Conservation (phyloP, 228 moss, liverwort and hornwort genomes). For the Sphagnum fallax region DNA sequence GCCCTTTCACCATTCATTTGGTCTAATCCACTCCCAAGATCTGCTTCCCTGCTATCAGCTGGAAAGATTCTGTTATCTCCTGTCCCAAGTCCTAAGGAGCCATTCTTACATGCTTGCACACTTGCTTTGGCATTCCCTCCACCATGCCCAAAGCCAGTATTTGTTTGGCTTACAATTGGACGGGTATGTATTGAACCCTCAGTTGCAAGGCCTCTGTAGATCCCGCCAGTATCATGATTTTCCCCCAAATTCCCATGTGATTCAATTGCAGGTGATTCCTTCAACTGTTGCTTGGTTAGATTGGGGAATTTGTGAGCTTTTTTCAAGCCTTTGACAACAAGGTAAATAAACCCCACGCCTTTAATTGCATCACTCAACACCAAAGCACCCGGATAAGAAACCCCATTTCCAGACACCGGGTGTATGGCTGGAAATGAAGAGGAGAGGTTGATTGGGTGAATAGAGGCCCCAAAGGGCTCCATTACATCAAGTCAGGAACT, state of each 20-base stretch:
- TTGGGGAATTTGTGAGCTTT: constrained; percentile 32
- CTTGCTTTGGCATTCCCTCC: constrained; percentile 18
- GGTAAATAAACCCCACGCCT: constrained; percentile 39
- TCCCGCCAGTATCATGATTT: constrained; percentile 19
- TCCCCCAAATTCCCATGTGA: constrained; percentile 6
- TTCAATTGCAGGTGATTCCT: constrained; percentile 12
- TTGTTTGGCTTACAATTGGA: constrained; percentile 28
- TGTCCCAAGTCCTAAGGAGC: constrained; percentile 16
- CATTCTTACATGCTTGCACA: constrained; percentile 27
- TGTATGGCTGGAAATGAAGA: constrained; percentile 39
- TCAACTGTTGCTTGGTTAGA: constrained; percentile 27
- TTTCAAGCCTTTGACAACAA: constrained; percentile 36
- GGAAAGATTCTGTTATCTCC: constrained; percentile 14
- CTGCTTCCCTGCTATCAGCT: constrained; percentile 8
- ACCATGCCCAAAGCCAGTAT: constrained; percentile 23
- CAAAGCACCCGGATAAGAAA: constrained; percentile 17
- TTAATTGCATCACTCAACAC: constrained; percentile 36
- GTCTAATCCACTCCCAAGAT: too few species aligned
- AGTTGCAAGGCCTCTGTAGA: constrained; percentile 19
- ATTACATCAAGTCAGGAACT: constrained; percentile 7
- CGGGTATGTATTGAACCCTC: constrained; percentile 17
- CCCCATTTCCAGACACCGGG: constrained; percentile 25
- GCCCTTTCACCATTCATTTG: too few species aligned
- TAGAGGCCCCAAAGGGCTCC: constrained; percentile 59
- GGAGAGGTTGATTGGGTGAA: constrained; percentile 46